A percentile compares a stretch with the other conserved stretches of the same genome.
Evolutionary conservation across 345 rosid species (phyloP).

Genomic region (Geranium rotundifolium): DNA sequence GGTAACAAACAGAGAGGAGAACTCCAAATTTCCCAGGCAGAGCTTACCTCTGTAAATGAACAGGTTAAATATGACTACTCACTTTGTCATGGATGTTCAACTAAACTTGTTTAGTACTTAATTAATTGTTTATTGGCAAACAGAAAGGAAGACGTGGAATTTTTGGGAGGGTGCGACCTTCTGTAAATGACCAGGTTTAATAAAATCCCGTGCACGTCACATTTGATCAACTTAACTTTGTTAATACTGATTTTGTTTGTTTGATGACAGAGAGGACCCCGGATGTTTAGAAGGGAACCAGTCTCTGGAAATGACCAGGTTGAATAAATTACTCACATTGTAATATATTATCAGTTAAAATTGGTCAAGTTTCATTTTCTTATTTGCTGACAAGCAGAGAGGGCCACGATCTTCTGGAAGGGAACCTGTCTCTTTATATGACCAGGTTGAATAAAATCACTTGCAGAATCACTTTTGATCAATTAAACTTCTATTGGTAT

Average conservation of each 20-base stretch:
- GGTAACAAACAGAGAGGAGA: neutral
- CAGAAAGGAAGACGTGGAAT: neutral
- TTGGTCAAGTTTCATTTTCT: neutral
- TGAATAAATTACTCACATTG: neutral
- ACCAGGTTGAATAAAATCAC: too few relatives aligned
- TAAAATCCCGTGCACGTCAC: neutral
- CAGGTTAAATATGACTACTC: neutral
- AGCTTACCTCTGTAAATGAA: neutral
- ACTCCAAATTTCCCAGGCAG: neutral
- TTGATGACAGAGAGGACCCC: neutral
- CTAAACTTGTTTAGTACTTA: neutral
- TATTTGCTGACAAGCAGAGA: neutral
- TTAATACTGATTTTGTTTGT: neutral
- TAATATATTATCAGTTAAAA: neutral
- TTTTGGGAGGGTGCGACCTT: neutral
- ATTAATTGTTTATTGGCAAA: neutral
- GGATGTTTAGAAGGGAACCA: neutral
- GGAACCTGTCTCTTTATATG: too few relatives aligned
- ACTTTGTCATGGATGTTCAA: neutral
- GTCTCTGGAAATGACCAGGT: neutral
- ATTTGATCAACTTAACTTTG: neutral
- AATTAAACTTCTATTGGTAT: neutral
- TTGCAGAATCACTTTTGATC: neutral
- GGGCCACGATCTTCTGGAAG: neutral
- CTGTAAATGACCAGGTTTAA: neutral